Evolutionary conservation across 148 eudicot species (phyloP).

Genomic region (Nepenthes gracilis): DNA sequence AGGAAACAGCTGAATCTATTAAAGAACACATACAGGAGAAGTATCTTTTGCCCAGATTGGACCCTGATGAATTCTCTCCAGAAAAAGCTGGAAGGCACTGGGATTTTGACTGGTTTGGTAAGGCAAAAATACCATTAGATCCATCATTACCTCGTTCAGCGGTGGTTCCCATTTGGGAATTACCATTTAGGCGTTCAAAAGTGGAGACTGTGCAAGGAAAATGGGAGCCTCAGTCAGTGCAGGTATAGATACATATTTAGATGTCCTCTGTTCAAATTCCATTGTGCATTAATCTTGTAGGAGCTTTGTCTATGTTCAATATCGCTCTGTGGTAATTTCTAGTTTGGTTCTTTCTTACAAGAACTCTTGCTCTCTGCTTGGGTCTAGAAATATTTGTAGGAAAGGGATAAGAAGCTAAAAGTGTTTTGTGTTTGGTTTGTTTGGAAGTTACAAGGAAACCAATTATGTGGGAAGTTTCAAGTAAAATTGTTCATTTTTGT

Average conservation of each 20-base stretch:
- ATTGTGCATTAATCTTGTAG: neutral
- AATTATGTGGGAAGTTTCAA: too few relatives aligned
- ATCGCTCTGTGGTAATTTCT: too few relatives aligned
- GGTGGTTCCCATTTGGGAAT: constrained; percentile 79
- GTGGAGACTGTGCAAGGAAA: constrained; percentile 17
- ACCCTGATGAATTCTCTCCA: constrained; percentile 74
- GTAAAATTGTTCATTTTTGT: too few relatives aligned
- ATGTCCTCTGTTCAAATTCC: neutral
- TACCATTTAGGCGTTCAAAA: constrained; percentile 73
- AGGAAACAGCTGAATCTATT: constrained; percentile 70
- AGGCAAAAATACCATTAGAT: constrained; percentile 60
- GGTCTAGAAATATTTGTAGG: too few relatives aligned
- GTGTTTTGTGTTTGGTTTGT: too few relatives aligned
- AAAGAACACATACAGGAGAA: constrained; percentile 62
- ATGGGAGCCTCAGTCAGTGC: constrained; percentile 80
- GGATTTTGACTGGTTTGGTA: constrained; percentile 95
- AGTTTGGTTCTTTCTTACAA: neutral
- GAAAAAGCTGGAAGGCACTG: constrained; percentile 81
- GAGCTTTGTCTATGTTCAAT: neutral
- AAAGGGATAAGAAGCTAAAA: too few relatives aligned
- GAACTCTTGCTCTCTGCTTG: neutral
- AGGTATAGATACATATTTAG: constrained; percentile 33
- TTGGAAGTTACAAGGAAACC: too few relatives aligned
- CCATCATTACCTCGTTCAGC: constrained; percentile 72
- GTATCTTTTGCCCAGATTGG: constrained; percentile 72